Evolutionary conservation across 2,329 filamentous ascomycete species (phyloP), one percentile per base, ranked within the genome.

Genomic region (Davidsoniella australis): DNA sequence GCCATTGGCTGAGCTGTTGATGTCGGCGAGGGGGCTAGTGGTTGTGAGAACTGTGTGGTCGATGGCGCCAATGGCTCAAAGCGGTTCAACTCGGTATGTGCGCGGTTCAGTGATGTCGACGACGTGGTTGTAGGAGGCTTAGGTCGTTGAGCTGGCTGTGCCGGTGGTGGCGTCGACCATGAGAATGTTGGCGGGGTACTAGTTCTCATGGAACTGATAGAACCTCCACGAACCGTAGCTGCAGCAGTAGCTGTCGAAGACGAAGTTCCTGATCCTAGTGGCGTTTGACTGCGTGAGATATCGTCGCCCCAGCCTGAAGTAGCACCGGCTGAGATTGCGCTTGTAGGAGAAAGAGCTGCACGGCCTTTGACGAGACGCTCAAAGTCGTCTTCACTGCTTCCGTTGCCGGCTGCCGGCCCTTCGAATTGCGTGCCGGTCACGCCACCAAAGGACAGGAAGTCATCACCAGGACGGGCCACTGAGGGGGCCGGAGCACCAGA

Each of bases 301-400:
- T 60, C 55, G 8, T 66, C 60, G 48, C 76, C 73, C 75, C 75
- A 78, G 49, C 70, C 67, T 1, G 61, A 55, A 42, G 62, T 60
- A 38, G 64, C 60, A 54, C 72, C 68, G 57, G 68, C 62, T 1
- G 68, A 60, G 37, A 64, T 65, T 12, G 39, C 7, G 16, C 29
- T 29, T 16, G 47, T 36, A 17, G 58, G 58, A 50, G 59, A 63
- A 24, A 59, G 56, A 42, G 57, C 57, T 10, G 57, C 55, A 17
- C 63, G 64, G 7, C 89, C 89, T 58, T 93, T 86, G 47, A 98
- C 88, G 2, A 98, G 76, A 2, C 76, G 76, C 61, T 94, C 88
- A 59, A 96, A 98, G 59, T 93, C 86, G 52, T 82, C 75, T 45
- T 82, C 72, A 2, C 68, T 71, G 3, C 72, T 69, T 7, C 72